These are phyloP conservation scores for Verticillium isaacii DNA, from an alignment of 2,329 filamentous ascomycete genomes.

Conservation along the genomic window DNA sequence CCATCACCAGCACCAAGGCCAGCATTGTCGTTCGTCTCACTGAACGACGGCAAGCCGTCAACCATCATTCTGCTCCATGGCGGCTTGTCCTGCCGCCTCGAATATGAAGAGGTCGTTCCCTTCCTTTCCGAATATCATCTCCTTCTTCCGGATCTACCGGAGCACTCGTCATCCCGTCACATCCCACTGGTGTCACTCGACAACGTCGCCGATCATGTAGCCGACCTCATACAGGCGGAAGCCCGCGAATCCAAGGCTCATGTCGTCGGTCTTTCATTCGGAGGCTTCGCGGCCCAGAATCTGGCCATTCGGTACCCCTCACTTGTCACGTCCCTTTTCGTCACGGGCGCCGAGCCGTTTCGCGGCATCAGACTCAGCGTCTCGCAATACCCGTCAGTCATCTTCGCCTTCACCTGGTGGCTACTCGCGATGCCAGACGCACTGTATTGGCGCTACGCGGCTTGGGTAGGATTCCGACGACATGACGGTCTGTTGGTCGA, in stretches of 20 bases:
- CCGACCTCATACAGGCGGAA: conserved; percentile 26
- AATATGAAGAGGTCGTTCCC: conserved; percentile 27
- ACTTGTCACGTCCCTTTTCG: conserved; percentile 27
- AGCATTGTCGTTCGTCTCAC: conserved; percentile 7
- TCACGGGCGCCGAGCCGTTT: conserved; percentile 26
- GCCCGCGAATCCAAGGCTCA: conserved; percentile 31
- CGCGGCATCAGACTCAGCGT: conserved; percentile 17
- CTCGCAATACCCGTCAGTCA: conserved; percentile 21
- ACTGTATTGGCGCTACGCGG: conserved; percentile 20
- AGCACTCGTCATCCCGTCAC: conserved; percentile 29
- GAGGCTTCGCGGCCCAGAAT: conserved; percentile 29
- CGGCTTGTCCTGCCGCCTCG: conserved; percentile 25
- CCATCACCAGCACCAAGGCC: not conserved
- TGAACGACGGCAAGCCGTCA: conserved; percentile 20
- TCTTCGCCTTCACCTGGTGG: conserved; percentile 13
- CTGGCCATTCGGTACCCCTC: conserved; percentile 26
- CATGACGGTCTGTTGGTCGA: conserved; percentile 25
- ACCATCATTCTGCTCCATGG: conserved; percentile 27
- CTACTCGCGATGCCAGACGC: conserved; percentile 18
- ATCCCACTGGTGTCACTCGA: conserved; percentile 24
- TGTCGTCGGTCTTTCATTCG: conserved; percentile 34
- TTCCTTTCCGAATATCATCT: conserved; percentile 31
- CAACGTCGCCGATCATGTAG: conserved; percentile 25
- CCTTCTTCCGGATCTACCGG: conserved; percentile 31
- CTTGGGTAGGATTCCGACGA: conserved; percentile 18